Evolutionary conservation across 805 yeast species (phyloP), one percentile per base, ranked within the genome.

Genomic region (Lachancea meyersii): DNA sequence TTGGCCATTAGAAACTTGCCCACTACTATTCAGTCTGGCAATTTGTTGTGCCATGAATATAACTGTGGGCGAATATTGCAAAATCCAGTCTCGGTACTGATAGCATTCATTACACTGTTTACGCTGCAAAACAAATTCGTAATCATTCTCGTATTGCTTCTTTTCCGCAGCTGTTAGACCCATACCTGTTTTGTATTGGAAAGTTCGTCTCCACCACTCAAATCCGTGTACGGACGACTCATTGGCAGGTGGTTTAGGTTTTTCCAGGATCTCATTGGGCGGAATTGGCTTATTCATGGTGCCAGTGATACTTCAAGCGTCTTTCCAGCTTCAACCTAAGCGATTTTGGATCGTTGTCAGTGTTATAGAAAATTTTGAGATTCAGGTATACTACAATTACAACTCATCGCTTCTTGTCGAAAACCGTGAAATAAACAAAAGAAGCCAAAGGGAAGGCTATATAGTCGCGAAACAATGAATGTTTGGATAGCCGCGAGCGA

Each of bases 401-500:
- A 26, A 16, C 28, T 28, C 32, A 41, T 26, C 44, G 24, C 38
- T 9, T 23, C 14, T 28, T 31, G 21, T 26, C 21, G n/a, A 10
- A 23, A n/a, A 26, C 19, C 20, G 13, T 20, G 3, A 35, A 35
- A 17, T 13, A 13, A 4, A 20, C 34, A 20, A 14, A n/a, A 35
- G 11, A 5, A 19, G 28, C 2, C 9, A 4, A 14, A 20, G 7
- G 10, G 4, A 17, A 30, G 19, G 16, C 18, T 16, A 8, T 30
- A 8, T 17, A 16, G 19, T 13, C 14, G 14, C 5, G 11, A 4
- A 30, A 30, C 19, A 3, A 60, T 76, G 51, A 91, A 93, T 64
- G 79, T 93, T 46, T 93, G 98, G 98, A 79, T 86, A 5, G 96
- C 96, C 3, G 91, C 96, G 5, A 85, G 97, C 16, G 98, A 93